Conservation (phyloP, 257 asterid species). For the Sherardia arvensis region DNA sequence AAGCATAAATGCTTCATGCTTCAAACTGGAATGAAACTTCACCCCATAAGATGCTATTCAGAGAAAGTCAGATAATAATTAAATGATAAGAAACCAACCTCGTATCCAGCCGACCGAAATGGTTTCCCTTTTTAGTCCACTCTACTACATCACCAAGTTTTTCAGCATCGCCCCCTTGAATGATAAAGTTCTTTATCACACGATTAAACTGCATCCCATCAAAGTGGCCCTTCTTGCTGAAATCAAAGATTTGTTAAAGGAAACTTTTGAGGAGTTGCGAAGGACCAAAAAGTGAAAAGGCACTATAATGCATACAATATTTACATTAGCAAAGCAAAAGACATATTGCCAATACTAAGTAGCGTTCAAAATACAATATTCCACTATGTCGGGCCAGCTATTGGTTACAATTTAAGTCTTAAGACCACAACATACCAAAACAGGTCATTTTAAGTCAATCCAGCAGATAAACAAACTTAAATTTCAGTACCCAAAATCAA, state of each 20-base stretch:
- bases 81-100: slow-evolving; percentile 38
- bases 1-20: slow-evolving; percentile 98
- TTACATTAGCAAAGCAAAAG: background rate
- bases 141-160: slow-evolving; percentile 61
- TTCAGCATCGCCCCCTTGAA: slow-evolving; percentile 80
- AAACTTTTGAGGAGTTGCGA: background rate
- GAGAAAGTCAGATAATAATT: background rate
- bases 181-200: slow-evolving; percentile 80
- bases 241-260: slow-evolving; percentile 11
- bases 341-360: background rate
- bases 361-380: background rate
- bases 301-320: background rate
- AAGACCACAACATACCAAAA: background rate
- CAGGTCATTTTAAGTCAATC: background rate
- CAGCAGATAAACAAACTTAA: background rate
- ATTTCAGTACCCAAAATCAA: background rate
- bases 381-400: background rate
- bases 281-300: background rate
- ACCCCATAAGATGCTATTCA: slow-evolving; percentile 6
- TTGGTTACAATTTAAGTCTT: background rate
- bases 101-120: slow-evolving; percentile 76
- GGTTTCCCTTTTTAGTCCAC: slow-evolving; percentile 90
- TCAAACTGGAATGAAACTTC: slow-evolving; percentile 25
- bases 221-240: slow-evolving; percentile 71
- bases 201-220: slow-evolving; percentile 81